phyloP scores from a whole-genome alignment of 495 filamentous ascomycete genomes.

The Tuber brumale region DNA sequence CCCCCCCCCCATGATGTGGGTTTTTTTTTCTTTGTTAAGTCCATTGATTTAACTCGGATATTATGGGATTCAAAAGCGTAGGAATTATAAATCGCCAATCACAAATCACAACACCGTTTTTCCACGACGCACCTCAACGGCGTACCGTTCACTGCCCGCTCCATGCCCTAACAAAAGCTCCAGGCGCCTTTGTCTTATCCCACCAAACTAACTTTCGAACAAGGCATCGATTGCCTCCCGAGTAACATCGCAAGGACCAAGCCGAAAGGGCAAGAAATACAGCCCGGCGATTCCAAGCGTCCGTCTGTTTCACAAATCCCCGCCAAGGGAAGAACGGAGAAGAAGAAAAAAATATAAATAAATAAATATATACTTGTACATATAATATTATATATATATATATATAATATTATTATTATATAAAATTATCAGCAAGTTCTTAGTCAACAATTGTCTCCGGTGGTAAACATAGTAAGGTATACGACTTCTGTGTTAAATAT shows the following conservation, averaged over 20 bases:
- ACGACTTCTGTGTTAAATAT: background rate
- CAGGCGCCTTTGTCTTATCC: background rate
- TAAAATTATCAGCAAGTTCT: background rate
- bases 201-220: background rate
- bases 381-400: background rate
- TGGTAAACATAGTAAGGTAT: background rate
- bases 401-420: background rate
- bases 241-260: background rate
- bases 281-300: background rate
- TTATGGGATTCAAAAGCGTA: background rate
- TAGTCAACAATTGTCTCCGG: background rate
- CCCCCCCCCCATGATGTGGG: background rate
- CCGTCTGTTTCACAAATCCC: background rate
- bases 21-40: too few species aligned
- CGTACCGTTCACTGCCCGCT: constrained; percentile 1
- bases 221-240: background rate
- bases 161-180: constrained; percentile 16
- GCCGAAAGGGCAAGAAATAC: background rate
- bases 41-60: too few species aligned
- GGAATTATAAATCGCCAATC: constrained; percentile 13
- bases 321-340: background rate
- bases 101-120: constrained; percentile 8
- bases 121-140: constrained; percentile 21
- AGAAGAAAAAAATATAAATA: background rate
- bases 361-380: background rate